Base-by-base conservation (phyloP, 202 grass and related monocot species). In the Bolboschoenoplectus hybrid region DNA sequence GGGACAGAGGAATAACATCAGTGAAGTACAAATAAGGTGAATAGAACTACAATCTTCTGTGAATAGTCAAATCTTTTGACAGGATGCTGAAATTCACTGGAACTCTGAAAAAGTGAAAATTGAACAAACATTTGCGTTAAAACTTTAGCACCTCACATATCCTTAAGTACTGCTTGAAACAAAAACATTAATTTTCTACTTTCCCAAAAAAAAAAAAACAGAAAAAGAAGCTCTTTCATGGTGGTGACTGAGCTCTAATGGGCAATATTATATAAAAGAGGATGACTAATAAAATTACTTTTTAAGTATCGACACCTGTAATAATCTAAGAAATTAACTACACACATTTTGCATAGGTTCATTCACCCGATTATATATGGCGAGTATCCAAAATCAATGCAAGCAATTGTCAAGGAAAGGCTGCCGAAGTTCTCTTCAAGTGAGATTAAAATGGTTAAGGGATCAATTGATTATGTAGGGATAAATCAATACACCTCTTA, bases 401-500 rank as follows among this genome's bases (percentile, higher is more conserved):
- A 83, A 51, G 76, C 86, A 82, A 95, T 98, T 56, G 91, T 95
- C 7, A 81, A 89, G 45, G 87, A 81, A 39, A 92, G 95, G 78
- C 76, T 98, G 74, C 93, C 95, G 0, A 88, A 63, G 1, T 98
- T 98, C 86, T 95, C 87, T 0, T 56, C 80, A n/a, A 80, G 92
- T 8, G 93, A 98, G 85, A 69, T 94, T 77, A 88, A 62, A 81
- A 95, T 95, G 87, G 91, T 98, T 65, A 95, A 98, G 71, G 91
- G 93, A 50, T 95, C 96, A 44, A 91, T 90, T 61, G 93, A 98
- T 40, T 94, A 89, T 53, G 87, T 98, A 32, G 95, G 93, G 9
- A 91, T 95, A 80, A 98, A 98, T 70, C 91, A 98, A 1, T 95
- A 98, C 82, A 98, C 95, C 51, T 91, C 91, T 84, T 98, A 85